Conservation (phyloP, 495 filamentous ascomycete species). For the Aspergillus mulundensis region DNA sequence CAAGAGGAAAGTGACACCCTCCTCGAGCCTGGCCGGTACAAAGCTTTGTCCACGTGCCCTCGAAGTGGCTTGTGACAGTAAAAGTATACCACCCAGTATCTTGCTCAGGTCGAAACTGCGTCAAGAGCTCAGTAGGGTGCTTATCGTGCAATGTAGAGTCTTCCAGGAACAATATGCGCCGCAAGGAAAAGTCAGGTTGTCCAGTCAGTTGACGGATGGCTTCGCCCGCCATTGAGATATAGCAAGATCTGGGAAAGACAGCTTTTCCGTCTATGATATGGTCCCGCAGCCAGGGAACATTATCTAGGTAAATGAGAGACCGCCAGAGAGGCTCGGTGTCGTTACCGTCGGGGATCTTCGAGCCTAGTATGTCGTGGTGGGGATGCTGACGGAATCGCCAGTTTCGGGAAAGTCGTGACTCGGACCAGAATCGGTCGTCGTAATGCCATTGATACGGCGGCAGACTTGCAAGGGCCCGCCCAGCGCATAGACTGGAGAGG, state of each 20-base stretch:
- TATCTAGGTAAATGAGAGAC: background rate
- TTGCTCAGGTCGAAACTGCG: constrained; percentile 27
- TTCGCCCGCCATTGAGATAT: constrained; percentile 45
- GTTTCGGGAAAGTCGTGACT: background rate
- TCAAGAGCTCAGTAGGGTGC: constrained; percentile 29
- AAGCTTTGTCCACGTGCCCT: constrained; percentile 36
- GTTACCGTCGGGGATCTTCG: background rate
- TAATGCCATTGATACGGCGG: constrained; percentile 2
- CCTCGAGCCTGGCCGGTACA: constrained; percentile 30
- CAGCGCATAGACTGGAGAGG: background rate
- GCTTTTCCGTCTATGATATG: constrained; percentile 10
- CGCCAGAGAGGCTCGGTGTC: constrained; percentile 1
- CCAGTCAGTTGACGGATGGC: constrained; percentile 39
- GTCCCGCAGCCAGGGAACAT: background rate
- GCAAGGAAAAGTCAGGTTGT: constrained; percentile 20
- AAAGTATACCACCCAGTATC: constrained; percentile 48
- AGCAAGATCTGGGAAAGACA: constrained; percentile 47
- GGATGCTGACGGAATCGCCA: constrained; percentile 4
- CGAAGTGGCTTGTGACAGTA: constrained; percentile 36
- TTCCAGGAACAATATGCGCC: constrained; percentile 20
- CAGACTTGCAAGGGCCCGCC: background rate
- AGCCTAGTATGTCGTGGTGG: background rate
- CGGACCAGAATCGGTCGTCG: background rate
- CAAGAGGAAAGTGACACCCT: background rate
- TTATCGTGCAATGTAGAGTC: constrained; percentile 28